These are phyloP conservation scores for Malassezia slooffiae DNA, from an alignment of 1,284 basidiomycete species.

Conservation along the genomic window DNA sequence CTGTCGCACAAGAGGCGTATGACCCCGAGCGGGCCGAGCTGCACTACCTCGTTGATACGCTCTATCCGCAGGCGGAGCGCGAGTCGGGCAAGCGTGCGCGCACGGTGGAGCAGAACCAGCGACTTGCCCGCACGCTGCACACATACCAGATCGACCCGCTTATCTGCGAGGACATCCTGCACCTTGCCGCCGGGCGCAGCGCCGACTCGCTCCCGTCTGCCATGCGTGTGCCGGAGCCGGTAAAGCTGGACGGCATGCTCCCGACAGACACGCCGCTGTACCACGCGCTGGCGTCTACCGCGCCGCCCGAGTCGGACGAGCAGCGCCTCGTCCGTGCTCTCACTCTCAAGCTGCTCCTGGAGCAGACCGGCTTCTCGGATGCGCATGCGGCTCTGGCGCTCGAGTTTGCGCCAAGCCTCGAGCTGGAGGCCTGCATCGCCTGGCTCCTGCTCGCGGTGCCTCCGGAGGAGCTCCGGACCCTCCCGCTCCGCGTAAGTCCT, in stretches of 20 bases:
- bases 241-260: not conserved
- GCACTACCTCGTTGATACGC: conserved; percentile 54
- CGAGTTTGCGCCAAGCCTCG: conserved; percentile 54
- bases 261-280: no score
- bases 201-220: no score
- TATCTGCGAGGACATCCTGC: conserved; percentile 57
- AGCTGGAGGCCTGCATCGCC: conserved; percentile 75
- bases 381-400: conserved; percentile 63
- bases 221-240: no score
- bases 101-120: conserved; percentile 66
- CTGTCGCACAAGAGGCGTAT: conserved; percentile 20
- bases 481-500: not conserved
- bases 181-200: conserved; percentile 48
- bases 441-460: conserved; percentile 20
- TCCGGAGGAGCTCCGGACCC: not conserved
- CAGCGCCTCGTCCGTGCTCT: conserved; percentile 64
- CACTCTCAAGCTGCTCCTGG: conserved; percentile 69
- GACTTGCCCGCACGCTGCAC: conserved; percentile 60
- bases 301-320: conserved; percentile 17
- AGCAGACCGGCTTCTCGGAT: conserved; percentile 69
- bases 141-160: conserved; percentile 54
- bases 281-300: conserved; percentile 5
- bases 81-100: conserved; percentile 57
- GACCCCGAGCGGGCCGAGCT: conserved; percentile 36
- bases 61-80: conserved; percentile 79